These are phyloP conservation scores for Adansonia rubrostipa DNA, from an alignment of 441 rosid genomes.

Conservation along the genomic window DNA sequence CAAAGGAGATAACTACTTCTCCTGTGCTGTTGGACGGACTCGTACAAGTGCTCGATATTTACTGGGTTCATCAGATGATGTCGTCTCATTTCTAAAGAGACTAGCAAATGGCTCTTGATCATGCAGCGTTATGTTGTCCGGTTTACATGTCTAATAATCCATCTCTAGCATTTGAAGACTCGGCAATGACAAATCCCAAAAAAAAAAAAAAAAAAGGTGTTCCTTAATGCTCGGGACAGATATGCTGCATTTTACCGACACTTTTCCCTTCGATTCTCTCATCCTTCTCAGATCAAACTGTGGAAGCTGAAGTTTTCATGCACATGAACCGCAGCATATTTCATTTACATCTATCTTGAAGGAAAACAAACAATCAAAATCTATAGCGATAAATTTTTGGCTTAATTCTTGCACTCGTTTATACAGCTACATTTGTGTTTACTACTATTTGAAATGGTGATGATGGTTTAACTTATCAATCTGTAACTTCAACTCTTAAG, in stretches of 20 bases:
- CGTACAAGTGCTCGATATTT: constrained; percentile 82
- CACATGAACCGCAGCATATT: not conserved
- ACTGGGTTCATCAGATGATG: constrained; percentile 81
- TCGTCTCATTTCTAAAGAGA: constrained; percentile 70
- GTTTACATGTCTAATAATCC: not conserved
- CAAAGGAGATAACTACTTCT: constrained; percentile 94
- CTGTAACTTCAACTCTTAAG: not conserved
- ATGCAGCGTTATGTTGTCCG: not conserved
- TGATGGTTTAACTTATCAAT: not conserved
- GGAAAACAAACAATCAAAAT: not conserved
- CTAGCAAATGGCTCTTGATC: not conserved
- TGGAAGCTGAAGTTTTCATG: not conserved
- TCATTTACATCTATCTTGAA: not conserved
- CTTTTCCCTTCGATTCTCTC: not conserved
- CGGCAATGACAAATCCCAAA: not conserved
- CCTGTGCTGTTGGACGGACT: constrained; percentile 90
- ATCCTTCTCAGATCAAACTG: not conserved
- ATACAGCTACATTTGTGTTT: not conserved
- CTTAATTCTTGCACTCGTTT: constrained; percentile 1
- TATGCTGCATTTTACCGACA: not conserved
- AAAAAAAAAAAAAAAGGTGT: too few relatives aligned
- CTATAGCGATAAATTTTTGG: not conserved
- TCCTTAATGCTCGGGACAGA: too few relatives aligned
- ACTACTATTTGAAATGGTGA: not conserved
- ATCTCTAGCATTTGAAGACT: too few relatives aligned